Percentiles rank a stretch among this genome's conserved stretches.
Evolutionary conservation across 345 rosid genomes (phyloP).

Genomic region (Angophora floribunda): DNA sequence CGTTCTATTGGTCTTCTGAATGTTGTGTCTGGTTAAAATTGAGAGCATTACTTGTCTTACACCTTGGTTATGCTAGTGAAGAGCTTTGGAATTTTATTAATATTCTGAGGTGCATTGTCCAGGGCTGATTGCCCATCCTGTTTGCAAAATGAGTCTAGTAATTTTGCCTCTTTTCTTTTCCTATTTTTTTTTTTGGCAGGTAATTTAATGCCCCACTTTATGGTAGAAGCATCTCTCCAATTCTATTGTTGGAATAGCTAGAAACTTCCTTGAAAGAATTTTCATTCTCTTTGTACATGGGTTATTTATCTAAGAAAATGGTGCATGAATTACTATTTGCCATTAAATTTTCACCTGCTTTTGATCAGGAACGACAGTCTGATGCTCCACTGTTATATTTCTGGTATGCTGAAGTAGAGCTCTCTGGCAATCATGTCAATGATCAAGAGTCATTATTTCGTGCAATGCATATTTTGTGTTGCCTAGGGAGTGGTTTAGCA

Average conservation of each 20-base stretch:
- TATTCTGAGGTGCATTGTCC: background rate
- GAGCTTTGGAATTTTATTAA: background rate
- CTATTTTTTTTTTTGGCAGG: background rate
- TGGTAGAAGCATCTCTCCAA: background rate
- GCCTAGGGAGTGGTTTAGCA: slow-evolving; percentile 62
- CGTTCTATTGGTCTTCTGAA: background rate
- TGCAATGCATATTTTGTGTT: slow-evolving; percentile 61
- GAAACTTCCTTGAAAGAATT: background rate
- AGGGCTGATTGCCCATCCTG: background rate
- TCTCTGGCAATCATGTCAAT: slow-evolving; percentile 19
- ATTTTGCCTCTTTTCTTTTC: background rate
- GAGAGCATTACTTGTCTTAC: background rate
- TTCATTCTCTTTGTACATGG: background rate
- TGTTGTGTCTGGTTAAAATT: background rate
- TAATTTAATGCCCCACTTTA: background rate
- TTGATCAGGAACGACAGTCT: slow-evolving; percentile 54
- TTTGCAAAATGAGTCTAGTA: background rate
- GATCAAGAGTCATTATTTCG: slow-evolving; percentile 43
- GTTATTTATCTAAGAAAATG: background rate
- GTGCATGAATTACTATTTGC: background rate
- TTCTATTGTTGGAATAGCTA: background rate
- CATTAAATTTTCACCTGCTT: slow-evolving; percentile 3
- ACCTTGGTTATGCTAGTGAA: background rate
- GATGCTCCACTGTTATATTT: slow-evolving; percentile 59
- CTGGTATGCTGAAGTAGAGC: slow-evolving; percentile 92